Conservation (phyloP, 108 stramenopile species). For the Asterionellopsis glacialis region DNA sequence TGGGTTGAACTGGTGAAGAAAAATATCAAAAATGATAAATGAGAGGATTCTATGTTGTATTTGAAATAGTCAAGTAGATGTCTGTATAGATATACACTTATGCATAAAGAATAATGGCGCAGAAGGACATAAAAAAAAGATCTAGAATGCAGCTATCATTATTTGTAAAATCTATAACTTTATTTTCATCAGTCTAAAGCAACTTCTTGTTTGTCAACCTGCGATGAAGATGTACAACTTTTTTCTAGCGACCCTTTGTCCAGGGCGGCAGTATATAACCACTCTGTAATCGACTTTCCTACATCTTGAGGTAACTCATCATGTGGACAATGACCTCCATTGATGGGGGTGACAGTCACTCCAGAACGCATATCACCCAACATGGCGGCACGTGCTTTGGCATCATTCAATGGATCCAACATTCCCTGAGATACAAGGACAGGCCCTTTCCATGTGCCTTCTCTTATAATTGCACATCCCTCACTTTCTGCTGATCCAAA, state of each 20-base stretch:
- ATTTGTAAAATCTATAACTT: too few species aligned
- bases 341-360: conserved; percentile 23
- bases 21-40: too few species aligned
- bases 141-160: too few species aligned
- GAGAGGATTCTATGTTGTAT: too few species aligned
- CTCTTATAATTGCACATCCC: neutral
- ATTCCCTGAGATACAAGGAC: conserved; percentile 43
- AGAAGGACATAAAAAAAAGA: too few species aligned
- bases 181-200: too few species aligned
- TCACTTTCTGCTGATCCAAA: conserved; percentile 9
- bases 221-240: too few species aligned
- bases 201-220: too few species aligned
- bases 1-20: conserved; percentile 7
- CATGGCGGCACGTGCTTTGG: conserved; percentile 23
- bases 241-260: too few species aligned
- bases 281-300: conserved; percentile 13
- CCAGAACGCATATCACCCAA: conserved; percentile 26
- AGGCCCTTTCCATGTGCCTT: conserved; percentile 31
- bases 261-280: conserved; percentile 14
- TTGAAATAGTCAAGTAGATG: too few species aligned
- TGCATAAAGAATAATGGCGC: too few species aligned
- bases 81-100: too few species aligned
- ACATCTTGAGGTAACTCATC: conserved; percentile 37
- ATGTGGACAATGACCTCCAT: conserved; percentile 54
- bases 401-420: conserved; percentile 51